Evolutionary conservation across 495 filamentous ascomycete species (phyloP).

Genomic region (Trichoderma gamsii): DNA sequence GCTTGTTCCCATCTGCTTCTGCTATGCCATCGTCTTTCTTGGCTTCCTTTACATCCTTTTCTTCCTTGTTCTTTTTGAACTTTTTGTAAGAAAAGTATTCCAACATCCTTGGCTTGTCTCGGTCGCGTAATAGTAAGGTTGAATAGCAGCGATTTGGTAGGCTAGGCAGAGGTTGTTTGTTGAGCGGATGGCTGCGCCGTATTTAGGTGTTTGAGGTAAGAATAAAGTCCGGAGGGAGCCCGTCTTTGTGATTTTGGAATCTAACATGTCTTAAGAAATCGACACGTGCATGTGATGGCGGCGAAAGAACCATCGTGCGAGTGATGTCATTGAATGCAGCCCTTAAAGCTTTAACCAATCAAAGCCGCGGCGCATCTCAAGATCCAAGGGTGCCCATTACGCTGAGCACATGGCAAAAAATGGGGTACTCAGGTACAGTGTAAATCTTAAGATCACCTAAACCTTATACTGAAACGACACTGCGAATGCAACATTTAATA

Average conservation of each 20-base stretch:
- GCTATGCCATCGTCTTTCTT: conserved; percentile 23
- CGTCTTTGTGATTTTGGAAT: no score
- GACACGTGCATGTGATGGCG: neutral
- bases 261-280: neutral
- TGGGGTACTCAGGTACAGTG: no score
- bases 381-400: neutral
- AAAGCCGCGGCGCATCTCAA: neutral
- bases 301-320: neutral
- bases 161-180: neutral
- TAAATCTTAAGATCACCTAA: no score
- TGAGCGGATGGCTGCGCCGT: neutral
- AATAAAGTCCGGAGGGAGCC: no score
- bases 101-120: conserved; percentile 29
- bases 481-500: no score
- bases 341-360: neutral
- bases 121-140: neutral
- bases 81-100: conserved; percentile 39
- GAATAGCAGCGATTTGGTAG: neutral
- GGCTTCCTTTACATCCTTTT: conserved; percentile 31
- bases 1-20: conserved; percentile 20
- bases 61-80: conserved; percentile 39
- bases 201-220: neutral
- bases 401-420: no score
- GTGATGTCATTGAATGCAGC: conserved; percentile 6
- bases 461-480: no score